phyloP scores from a whole-genome alignment of 192 early-diverging fungal genomes.

The Bifiguratus adelaidae region DNA sequence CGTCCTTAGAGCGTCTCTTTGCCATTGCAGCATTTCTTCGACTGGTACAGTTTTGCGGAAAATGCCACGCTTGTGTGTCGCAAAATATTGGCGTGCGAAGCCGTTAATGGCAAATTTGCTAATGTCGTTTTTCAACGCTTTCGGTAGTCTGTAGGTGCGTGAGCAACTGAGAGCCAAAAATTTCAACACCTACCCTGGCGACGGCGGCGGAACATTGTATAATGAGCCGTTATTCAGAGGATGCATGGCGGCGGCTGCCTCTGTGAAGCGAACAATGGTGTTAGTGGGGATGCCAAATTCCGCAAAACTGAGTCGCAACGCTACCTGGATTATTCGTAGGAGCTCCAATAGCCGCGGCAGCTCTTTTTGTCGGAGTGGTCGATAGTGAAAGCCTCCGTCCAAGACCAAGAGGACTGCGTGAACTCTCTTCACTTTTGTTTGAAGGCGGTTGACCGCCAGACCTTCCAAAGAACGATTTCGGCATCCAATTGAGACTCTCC shows the following conservation, averaged over 20 bases:
- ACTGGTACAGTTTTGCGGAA: conserved; percentile 77
- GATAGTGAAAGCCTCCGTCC: not conserved
- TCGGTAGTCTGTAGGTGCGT: conserved; percentile 24
- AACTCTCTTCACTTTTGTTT: not conserved
- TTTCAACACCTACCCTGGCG: conserved; percentile 8
- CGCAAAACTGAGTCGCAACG: conserved; percentile 4
- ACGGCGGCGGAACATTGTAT: not conserved
- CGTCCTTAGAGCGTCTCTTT: conserved; percentile 44
- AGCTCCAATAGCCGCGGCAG: conserved; percentile 12
- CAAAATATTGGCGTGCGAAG: conserved; percentile 88
- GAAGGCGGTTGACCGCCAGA: not conserved
- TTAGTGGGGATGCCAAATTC: conserved; percentile 3
- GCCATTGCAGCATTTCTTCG: conserved; percentile 78
- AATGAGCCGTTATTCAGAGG: conserved; percentile 20
- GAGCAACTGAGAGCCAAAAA: not conserved
- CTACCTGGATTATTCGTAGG: conserved; percentile 36
- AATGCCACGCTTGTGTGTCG: conserved; percentile 77
- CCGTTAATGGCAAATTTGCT: conserved; percentile 73
- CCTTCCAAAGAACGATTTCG: too few species aligned
- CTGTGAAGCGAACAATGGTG: conserved; percentile 14
- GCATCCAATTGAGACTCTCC: too few species aligned
- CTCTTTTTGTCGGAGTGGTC: not conserved
- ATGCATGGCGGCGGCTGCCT: conserved; percentile 43
- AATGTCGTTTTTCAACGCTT: conserved; percentile 60
- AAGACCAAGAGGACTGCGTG: not conserved